phyloP scores from a whole-genome alignment of 768 basidiomycete species.

The Kondoa subrosea region DNA sequence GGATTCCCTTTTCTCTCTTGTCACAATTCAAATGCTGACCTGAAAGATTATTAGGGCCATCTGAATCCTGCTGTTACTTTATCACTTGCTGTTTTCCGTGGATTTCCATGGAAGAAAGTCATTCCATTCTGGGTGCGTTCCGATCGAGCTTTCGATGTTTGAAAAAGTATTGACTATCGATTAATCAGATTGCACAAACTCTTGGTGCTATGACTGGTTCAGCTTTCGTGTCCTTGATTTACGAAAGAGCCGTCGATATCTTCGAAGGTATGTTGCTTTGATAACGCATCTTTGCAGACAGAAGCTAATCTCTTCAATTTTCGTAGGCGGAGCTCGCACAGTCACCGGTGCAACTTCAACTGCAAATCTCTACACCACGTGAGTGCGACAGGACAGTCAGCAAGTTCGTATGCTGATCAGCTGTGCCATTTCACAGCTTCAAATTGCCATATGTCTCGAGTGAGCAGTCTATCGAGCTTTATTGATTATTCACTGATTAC shows the following conservation, averaged over 20 bases:
- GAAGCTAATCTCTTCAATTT: slow-evolving; percentile 7
- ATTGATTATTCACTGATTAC: too few species aligned
- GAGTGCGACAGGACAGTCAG: too few species aligned
- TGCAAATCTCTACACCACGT: slow-evolving; percentile 14
- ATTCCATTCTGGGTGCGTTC: slow-evolving; percentile 8
- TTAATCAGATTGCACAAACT: too few species aligned
- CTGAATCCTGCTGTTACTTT: slow-evolving; percentile 14
- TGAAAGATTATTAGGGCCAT: background rate
- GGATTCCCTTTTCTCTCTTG: slow-evolving; percentile 3
- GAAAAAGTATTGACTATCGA: too few species aligned
- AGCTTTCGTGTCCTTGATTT: background rate
- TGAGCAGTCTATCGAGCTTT: too few species aligned
- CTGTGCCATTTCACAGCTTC: too few species aligned
- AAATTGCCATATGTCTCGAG: too few species aligned
- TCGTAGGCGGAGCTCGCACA: slow-evolving; percentile 8
- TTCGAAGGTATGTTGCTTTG: slow-evolving; percentile 4
- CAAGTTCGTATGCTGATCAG: too few species aligned
- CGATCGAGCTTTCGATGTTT: too few species aligned
- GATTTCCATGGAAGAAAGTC: slow-evolving; percentile 18
- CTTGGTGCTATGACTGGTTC: slow-evolving; percentile 5
- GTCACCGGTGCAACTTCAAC: slow-evolving; percentile 13
- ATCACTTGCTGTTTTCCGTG: slow-evolving; percentile 14
- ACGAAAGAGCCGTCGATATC: background rate
- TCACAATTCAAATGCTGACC: background rate
- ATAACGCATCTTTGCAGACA: slow-evolving; percentile 6